Evolutionary conservation across 345 rosid species (phyloP), one percentile per base, ranked within the genome.

Genomic region (Eucalyptus erythrocorys): DNA sequence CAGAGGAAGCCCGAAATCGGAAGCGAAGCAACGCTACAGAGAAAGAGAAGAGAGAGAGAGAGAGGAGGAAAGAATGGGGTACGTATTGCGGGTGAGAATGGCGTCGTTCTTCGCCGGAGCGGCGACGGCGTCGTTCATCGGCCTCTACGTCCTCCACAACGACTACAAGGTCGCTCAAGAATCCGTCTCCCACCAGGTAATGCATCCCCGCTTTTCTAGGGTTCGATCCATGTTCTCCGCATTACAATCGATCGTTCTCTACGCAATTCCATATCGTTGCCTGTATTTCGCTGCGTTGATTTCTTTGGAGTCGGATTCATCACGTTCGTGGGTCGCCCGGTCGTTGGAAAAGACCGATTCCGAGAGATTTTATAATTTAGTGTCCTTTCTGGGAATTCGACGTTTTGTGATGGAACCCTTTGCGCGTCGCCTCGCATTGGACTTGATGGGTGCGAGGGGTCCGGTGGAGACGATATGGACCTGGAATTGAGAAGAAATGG

Each of bases 81-180:
- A 94, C 93, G 97, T 96, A 37, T 86, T 96, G 90, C 94, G 99
- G 90, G 99, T 97, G 89, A 95, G 99, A 92, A 91, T 97, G 90
- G 99, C 98, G 50, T 96, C 99, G 19, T 98, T 98, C 93, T 97
- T 97, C 89, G 94, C 99, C 27, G 99, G 99, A 86, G 97, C 97
- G 3, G 97, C 99, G 24, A 90, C 96, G 88, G 97, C 99, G 57
- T 98, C 99, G 30, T 92, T 93, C 87, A 71, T 93, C 34, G 99
- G 99, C 10, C 89, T 98, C 64, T 94, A 93, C 90, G 26, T 96
- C 80, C 99, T 98, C 85, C 95, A 95, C 87, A 94, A 94, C 89
- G 99, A 98, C 90, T 98, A 96, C 95, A 95, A 95, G 89, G 88
- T 91, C 90, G 98, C 98, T 87, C 97, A 97, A 89, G 93, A 95